phyloP scores from a whole-genome alignment of 2,329 filamentous ascomycete species.

The Hypoxylon sp. region DNA sequence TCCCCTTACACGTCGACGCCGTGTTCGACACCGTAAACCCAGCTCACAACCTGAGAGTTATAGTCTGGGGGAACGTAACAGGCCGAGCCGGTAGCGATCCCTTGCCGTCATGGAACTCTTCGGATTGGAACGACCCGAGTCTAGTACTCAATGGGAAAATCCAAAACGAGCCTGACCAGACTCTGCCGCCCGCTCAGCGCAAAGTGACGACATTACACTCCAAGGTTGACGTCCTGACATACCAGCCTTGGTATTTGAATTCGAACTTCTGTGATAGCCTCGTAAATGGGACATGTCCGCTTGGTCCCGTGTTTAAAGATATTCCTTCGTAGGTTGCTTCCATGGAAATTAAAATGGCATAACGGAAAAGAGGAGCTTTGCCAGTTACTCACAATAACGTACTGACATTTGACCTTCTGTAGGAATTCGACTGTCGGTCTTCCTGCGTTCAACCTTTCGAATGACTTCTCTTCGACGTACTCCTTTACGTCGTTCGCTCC shows the following conservation, averaged over 20 bases:
- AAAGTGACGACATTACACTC: constrained; percentile 81
- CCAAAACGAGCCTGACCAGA: constrained; percentile 68
- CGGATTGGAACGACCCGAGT: constrained; percentile 73
- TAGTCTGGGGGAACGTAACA: constrained; percentile 91
- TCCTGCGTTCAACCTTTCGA: constrained; percentile 79
- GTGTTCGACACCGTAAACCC: constrained; percentile 74
- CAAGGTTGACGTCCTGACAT: constrained; percentile 81
- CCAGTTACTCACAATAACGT: constrained; percentile 4
- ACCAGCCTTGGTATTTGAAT: constrained; percentile 73
- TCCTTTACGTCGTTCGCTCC: constrained; percentile 86
- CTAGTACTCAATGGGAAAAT: constrained; percentile 82
- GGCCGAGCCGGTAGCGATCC: constrained; percentile 72
- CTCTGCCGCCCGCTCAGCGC: constrained; percentile 57
- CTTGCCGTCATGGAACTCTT: constrained; percentile 72
- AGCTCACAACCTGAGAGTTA: constrained; percentile 79
- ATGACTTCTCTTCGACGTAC: constrained; percentile 86
- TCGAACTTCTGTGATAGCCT: constrained; percentile 76
- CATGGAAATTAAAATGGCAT: constrained; percentile 6
- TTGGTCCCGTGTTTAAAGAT: constrained; percentile 78
- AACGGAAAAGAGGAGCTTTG: not conserved
- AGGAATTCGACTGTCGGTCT: constrained; percentile 60
- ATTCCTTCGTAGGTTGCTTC: constrained; percentile 57
- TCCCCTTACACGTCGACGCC: constrained; percentile 81
- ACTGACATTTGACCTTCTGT: constrained; percentile 35
- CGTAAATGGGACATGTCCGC: constrained; percentile 77